A percentile compares a stretch with the other conserved stretches of the same genome.
Conservation (phyloP, 2,329 filamentous ascomycete genomes). For the Pleoardoris graminearum region DNA sequence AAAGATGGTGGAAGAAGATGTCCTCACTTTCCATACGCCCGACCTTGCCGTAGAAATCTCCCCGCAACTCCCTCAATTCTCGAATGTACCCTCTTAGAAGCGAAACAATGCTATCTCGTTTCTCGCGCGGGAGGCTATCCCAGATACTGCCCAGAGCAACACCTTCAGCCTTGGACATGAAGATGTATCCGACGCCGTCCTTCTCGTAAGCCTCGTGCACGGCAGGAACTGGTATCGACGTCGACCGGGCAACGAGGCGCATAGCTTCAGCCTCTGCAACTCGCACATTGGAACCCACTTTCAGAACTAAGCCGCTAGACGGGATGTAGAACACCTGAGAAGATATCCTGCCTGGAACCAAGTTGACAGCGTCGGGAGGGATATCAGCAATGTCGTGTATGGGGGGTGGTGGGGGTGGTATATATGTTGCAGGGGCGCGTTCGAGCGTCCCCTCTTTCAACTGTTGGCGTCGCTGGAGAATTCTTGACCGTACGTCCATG, state of each 20-base stretch:
- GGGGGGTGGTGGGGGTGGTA: too few species aligned
- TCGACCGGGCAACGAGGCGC: conserved; percentile 16
- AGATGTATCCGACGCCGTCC: conserved; percentile 17
- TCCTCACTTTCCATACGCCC: conserved; percentile 15
- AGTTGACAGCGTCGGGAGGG: not conserved
- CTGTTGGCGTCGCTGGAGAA: too few species aligned
- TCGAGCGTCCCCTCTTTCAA: too few species aligned
- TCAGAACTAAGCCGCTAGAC: conserved; percentile 12
- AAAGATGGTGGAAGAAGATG: conserved; percentile 19
- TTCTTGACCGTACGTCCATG: too few species aligned
- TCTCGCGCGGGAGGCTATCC: conserved; percentile 9
- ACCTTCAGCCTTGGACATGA: conserved; percentile 19
- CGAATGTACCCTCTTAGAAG: conserved; percentile 15
- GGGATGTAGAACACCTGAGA: conserved; percentile 1
- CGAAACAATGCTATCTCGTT: conserved; percentile 6
- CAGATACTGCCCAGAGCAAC: conserved; percentile 11
- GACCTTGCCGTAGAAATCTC: conserved; percentile 19
- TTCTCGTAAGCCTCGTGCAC: conserved; percentile 21
- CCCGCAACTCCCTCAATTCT: conserved; percentile 9
- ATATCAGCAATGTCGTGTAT: not conserved
- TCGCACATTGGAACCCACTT: conserved; percentile 15
- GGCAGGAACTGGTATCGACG: conserved; percentile 18
- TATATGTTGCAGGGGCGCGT: too few species aligned
- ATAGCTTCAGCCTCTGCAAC: conserved; percentile 18
- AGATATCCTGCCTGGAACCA: not conserved